Base-by-base conservation (phyloP, 2,329 filamentous ascomycete genomes). In the Phaeosphaeria sp. region DNA sequence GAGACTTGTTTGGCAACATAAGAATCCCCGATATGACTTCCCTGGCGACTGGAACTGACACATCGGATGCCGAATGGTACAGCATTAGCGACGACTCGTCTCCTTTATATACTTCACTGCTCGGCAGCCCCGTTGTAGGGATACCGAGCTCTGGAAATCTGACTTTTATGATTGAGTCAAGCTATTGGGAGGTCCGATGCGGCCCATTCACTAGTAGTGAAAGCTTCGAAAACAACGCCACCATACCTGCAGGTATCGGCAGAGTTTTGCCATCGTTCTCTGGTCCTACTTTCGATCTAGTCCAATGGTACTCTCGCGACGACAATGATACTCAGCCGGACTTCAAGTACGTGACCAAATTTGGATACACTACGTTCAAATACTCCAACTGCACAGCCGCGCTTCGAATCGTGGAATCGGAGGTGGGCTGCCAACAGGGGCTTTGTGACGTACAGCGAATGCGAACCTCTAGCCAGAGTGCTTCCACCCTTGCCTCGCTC, bases 181-280 rank as follows among this genome's bases (percentile, higher is more conserved):
- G 51, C 23, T 58, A 58, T 21, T 58, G 56, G 56, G 20, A 17
- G 15, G 33, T 58, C 4, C 30, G 33, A 11, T 58, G 56, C 23
- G 15, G 10, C n/a, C 17, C 30, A 3, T 36, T 36, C 30, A 36
- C 30, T 3, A 13, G 11, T 3, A 36, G 5, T 13, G 6, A 9
- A 13, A 13, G 11, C 30, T 36, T 36, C 15, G 6, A 13, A 13
- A 13, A 36, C 30, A 36, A 36, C 10, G 6, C 11, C 6, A 36
- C 30, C 30, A 36, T 36, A 3, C 30, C 10, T 9, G 30, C 3
- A 13, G 10, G 30, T 30, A 30, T 30, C 11, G 27, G 27, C 27
- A 36, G 30, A 13, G 30, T 13, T 36, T 36, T 3, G 6, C 11
- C 30, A 3, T 3, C 30, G 15, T 13, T 36, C 30, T 6, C 11